Percentiles rank a stretch among this genome's conserved stretches.
Evolutionary conservation across 1,284 basidiomycete genomes (phyloP).

Genomic region (Thelephora terrestris): DNA sequence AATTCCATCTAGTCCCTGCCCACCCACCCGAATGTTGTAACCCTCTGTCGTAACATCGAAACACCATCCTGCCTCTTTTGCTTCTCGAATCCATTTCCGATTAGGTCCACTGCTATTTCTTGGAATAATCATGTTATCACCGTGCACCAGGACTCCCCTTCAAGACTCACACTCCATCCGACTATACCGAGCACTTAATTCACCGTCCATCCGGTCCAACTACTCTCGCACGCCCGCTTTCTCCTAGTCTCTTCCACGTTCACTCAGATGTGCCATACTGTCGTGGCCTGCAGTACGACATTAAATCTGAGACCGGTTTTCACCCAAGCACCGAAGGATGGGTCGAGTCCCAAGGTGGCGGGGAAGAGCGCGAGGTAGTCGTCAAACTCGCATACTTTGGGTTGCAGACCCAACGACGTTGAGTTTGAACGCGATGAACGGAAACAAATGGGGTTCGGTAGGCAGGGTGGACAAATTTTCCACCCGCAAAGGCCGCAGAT

Average conservation of each 20-base stretch:
- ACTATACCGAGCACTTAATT: conserved; percentile 90
- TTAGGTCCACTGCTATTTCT: conserved; percentile 94
- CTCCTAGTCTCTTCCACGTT: conserved; percentile 96
- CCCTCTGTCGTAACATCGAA: conserved; percentile 84
- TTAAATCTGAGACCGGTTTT: conserved; percentile 99
- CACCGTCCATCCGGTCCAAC: conserved; percentile 69
- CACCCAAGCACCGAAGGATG: conserved; percentile 82
- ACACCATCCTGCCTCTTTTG: conserved; percentile 71
- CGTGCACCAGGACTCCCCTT: conserved; percentile 46
- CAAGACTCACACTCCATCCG: conserved; percentile 55
- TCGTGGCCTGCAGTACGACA: conserved; percentile 95
- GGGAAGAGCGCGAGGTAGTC: conserved; percentile 64
- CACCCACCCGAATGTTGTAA: conserved; percentile 90
- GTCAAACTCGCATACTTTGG: conserved; percentile 98
- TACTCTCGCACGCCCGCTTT: conserved; percentile 81
- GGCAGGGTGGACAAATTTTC: too few relatives aligned
- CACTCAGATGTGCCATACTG: conserved; percentile 94
- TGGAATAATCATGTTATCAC: conserved; percentile 87
- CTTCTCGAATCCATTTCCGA: conserved; percentile 92
- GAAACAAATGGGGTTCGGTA: too few relatives aligned
- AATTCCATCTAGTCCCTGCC: conserved; percentile 91
- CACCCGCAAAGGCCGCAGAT: too few relatives aligned
- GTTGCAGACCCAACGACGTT: conserved; percentile 80
- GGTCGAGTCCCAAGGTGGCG: conserved; percentile 38
- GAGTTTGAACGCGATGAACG: too few relatives aligned